Percentiles rank a stretch among this genome's conserved stretches.
phyloP scores from a whole-genome alignment of 768 basidiomycete species.

The Pleurotus cornucopiae region DNA sequence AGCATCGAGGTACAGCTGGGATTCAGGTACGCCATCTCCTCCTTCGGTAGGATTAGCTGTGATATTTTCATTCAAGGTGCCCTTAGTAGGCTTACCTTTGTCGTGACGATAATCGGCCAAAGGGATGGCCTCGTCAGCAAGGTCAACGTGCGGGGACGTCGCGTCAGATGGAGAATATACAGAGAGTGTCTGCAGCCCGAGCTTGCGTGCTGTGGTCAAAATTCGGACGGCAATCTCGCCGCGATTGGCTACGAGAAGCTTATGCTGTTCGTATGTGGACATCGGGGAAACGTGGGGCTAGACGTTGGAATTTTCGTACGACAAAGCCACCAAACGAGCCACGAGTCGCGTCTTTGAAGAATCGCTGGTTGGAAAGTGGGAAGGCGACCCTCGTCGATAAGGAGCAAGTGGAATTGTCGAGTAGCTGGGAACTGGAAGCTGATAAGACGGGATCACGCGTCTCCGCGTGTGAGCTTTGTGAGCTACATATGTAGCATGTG shows the following conservation, averaged over 20 bases:
- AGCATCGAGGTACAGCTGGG: constrained; percentile 36
- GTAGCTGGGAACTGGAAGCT: too few relatives aligned
- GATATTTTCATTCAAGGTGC: background rate
- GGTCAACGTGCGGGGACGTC: constrained; percentile 50
- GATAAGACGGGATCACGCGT: too few relatives aligned
- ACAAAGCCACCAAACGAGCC: too few relatives aligned
- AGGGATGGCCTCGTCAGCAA: constrained; percentile 47
- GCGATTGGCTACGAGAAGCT: constrained; percentile 64
- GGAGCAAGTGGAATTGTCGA: too few relatives aligned
- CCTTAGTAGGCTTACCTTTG: too few relatives aligned
- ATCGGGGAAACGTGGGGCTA: background rate
- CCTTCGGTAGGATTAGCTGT: background rate
- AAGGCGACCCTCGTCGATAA: too few relatives aligned
- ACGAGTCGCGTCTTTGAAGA: too few relatives aligned
- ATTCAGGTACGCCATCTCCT: constrained; percentile 27
- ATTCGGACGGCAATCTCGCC: constrained; percentile 71
- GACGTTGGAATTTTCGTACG: too few relatives aligned
- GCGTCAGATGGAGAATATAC: constrained; percentile 59
- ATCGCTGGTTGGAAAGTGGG: too few relatives aligned
- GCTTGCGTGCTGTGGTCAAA: constrained; percentile 47
- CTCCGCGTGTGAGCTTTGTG: too few relatives aligned
- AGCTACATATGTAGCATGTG: too few relatives aligned
- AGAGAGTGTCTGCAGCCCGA: constrained; percentile 50
- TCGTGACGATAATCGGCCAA: constrained; percentile 18
- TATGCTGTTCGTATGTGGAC: constrained; percentile 28